Evolutionary conservation across 139 green algal species (phyloP).

Genomic region (Ostreobium quekettii): DNA sequence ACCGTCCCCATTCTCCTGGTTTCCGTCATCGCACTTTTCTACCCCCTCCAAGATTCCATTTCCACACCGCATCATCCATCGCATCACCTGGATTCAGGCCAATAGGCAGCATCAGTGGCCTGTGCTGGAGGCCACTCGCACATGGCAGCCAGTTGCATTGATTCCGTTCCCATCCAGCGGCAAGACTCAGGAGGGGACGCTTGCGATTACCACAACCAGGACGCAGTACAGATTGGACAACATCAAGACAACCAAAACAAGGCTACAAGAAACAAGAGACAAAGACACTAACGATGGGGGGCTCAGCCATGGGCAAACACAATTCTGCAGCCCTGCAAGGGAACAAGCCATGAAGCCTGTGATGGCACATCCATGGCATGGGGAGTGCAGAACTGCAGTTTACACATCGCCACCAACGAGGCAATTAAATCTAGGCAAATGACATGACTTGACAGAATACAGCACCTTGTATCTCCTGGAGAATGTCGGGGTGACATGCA

Average conservation of each 20-base stretch:
- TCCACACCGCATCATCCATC: conserved; percentile 63
- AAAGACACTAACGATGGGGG: no score
- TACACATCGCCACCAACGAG: no score
- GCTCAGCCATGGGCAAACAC: no score
- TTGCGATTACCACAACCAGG: background rate
- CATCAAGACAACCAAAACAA: background rate
- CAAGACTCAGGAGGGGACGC: background rate
- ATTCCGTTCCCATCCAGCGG: background rate
- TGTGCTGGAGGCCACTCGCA: background rate
- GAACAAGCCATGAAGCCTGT: no score
- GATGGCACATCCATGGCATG: no score
- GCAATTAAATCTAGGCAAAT: no score
- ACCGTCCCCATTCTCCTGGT: conserved; percentile 50
- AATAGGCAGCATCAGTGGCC: background rate
- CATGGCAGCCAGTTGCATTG: background rate
- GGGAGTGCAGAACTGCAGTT: no score
- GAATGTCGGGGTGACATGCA: no score
- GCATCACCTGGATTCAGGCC: conserved; percentile 38
- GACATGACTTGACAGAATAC: no score
- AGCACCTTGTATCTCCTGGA: no score
- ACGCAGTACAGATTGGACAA: background rate
- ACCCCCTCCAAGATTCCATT: conserved; percentile 70
- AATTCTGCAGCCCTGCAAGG: no score
- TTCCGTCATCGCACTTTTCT: conserved; percentile 79
- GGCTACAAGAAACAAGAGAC: background rate